Percentiles rank a stretch among this genome's conserved stretches.
Evolutionary conservation across 2,329 filamentous ascomycete species (phyloP).

Genomic region (Pyrenophora tritici-repentis): DNA sequence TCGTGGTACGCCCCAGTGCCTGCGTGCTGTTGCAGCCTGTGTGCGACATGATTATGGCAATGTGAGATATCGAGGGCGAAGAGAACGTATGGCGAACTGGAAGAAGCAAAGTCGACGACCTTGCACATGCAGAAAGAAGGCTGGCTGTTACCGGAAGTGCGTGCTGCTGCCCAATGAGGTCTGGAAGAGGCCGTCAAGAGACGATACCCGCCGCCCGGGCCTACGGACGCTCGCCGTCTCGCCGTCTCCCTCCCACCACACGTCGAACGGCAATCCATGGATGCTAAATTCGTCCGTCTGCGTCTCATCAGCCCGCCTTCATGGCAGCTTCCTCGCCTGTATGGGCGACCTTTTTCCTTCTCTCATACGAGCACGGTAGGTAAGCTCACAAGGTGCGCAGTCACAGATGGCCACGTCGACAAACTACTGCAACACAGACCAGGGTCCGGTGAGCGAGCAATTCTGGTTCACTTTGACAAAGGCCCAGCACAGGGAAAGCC

Average conservation of each 20-base stretch:
- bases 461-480: slow-evolving; percentile 3
- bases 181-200: slow-evolving; percentile 14
- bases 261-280: too few species aligned
- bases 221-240: slow-evolving; percentile 13
- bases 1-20: slow-evolving; percentile 12
- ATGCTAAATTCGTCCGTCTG: slow-evolving; percentile 8
- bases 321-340: too few species aligned
- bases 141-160: slow-evolving; percentile 22
- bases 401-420: slow-evolving; percentile 19
- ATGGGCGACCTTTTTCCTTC: too few species aligned
- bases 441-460: slow-evolving; percentile 7
- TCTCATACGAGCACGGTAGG: background rate
- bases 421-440: slow-evolving; percentile 14
- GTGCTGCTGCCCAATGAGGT: slow-evolving; percentile 22
- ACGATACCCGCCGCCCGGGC: slow-evolving; percentile 13
- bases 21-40: slow-evolving; percentile 2
- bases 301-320: background rate
- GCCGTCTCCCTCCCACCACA: slow-evolving; percentile 12
- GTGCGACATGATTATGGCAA: slow-evolving; percentile 31
- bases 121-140: slow-evolving; percentile 23
- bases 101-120: slow-evolving; percentile 27
- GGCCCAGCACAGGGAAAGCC: background rate
- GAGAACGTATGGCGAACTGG: slow-evolving; percentile 8
- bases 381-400: background rate
- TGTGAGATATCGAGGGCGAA: slow-evolving; percentile 21